A percentile compares a stretch with the other conserved stretches of the same genome.
These are phyloP conservation scores for Diplogelasinospora grovesii DNA, from an alignment of 495 filamentous ascomycete species.

Conservation along the genomic window DNA sequence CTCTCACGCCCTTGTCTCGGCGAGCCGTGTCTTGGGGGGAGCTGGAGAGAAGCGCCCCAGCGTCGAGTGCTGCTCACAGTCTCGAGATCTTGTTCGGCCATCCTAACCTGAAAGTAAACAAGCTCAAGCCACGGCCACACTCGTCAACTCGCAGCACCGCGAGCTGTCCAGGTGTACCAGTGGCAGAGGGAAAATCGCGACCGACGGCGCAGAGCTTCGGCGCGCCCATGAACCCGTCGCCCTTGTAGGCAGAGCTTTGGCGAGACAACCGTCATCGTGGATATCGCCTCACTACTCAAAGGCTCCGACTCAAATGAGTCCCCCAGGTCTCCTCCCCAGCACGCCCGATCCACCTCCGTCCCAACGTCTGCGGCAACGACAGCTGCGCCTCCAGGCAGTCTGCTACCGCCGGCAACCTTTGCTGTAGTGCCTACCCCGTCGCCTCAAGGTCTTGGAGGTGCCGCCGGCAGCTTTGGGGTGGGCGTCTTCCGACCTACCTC, in stretches of 20 bases:
- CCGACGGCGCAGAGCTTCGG: constrained; percentile 9
- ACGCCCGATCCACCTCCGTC: constrained; percentile 44
- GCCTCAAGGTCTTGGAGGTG: constrained; percentile 13
- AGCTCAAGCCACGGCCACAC: too few species aligned
- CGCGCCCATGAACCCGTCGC: constrained; percentile 17
- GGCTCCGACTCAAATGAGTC: constrained; percentile 73
- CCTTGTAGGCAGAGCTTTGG: constrained; percentile 21
- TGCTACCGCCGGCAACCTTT: constrained; percentile 12
- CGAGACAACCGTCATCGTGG: constrained; percentile 67
- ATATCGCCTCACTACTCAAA: constrained; percentile 81
- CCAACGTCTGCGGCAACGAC: constrained; percentile 35
- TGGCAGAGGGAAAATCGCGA: constrained; percentile 3
- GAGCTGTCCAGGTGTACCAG: too few species aligned
- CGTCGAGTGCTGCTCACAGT: too few species aligned
- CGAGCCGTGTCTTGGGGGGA: constrained; percentile 1
- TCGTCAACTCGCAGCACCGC: too few species aligned
- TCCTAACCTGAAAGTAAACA: too few species aligned
- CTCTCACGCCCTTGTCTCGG: not conserved
- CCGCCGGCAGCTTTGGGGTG: constrained; percentile 3
- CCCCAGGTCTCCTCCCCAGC: constrained; percentile 46
- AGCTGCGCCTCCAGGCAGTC: constrained; percentile 15
- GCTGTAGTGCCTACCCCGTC: constrained; percentile 16
- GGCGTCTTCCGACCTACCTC: constrained; percentile 6
- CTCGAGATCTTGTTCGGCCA: too few species aligned
- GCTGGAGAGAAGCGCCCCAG: too few species aligned